Conservation (phyloP, 495 filamentous ascomycete species). For the Lasiosphaeria ovina region DNA sequence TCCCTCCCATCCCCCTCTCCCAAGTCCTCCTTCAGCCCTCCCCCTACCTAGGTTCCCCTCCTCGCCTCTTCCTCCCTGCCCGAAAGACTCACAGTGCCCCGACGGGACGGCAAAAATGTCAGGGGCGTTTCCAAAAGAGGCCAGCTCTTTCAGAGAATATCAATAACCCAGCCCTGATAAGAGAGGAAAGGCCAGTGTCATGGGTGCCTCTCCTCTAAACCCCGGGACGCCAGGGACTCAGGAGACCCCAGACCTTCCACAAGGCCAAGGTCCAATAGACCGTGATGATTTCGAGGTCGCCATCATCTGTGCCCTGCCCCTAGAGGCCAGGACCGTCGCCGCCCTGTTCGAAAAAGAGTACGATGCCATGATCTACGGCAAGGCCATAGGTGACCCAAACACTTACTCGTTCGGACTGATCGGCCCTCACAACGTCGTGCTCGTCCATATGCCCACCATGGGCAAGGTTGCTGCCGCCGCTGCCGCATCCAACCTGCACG, state of each 20-base stretch:
- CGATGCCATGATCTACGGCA: constrained; percentile 20
- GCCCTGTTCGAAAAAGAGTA: constrained; percentile 26
- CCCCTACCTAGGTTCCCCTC: too few species aligned
- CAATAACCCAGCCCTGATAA: too few species aligned
- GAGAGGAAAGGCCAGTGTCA: too few species aligned
- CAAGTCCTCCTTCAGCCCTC: too few species aligned
- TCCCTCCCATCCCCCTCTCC: too few species aligned
- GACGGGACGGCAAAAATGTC: too few species aligned
- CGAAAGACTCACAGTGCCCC: too few species aligned
- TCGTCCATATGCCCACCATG: constrained; percentile 33
- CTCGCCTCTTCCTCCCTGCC: too few species aligned
- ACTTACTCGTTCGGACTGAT: constrained; percentile 39
- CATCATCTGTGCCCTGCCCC: constrained; percentile 34
- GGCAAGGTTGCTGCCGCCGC: constrained; percentile 32
- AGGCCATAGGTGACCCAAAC: constrained; percentile 28
- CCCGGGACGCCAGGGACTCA: too few species aligned
- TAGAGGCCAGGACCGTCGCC: constrained; percentile 31
- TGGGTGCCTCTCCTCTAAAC: too few species aligned
- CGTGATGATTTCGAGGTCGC: constrained; percentile 27
- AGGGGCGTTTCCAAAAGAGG: too few species aligned
- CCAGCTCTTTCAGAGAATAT: too few species aligned
- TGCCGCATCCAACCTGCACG: constrained; percentile 26
- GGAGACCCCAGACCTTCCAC: neutral
- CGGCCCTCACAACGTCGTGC: constrained; percentile 35
- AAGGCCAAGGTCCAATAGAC: neutral